phyloP scores from a whole-genome alignment of 2,329 filamentous ascomycete species.

The Cytospora leucostoma region DNA sequence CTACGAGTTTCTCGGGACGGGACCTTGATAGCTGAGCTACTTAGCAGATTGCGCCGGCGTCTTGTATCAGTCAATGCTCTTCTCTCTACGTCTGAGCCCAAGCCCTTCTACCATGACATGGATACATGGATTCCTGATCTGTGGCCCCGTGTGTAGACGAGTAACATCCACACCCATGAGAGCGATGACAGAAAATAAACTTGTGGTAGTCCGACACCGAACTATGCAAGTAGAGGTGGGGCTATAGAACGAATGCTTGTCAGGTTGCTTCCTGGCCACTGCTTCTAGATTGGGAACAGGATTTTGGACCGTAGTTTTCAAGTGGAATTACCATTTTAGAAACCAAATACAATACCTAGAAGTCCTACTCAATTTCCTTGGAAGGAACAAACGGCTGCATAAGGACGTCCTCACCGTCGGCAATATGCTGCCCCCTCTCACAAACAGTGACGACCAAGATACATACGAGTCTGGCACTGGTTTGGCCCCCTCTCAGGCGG shows the following conservation, averaged over 20 bases:
- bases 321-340: no score
- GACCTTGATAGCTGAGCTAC: conserved; percentile 2
- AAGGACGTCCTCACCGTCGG: not conserved
- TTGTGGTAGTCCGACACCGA: no score
- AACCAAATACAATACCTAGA: no score
- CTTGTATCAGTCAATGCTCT: conserved; percentile 23
- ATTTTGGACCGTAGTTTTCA: no score
- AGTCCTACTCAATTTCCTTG: no score
- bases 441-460: conserved; percentile 18
- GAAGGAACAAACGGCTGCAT: not conserved
- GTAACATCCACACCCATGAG: not conserved
- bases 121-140: not conserved
- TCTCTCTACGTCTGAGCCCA: conserved; percentile 2
- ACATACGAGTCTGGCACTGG: not conserved
- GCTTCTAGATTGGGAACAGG: no score
- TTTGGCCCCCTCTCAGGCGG: conserved; percentile 11
- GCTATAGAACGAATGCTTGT: no score
- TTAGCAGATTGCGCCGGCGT: conserved; percentile 24
- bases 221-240: no score
- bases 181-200: no score
- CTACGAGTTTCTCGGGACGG: not conserved
- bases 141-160: not conserved
- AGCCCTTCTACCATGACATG: not conserved
- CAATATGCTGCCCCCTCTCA: not conserved
- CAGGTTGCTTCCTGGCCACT: no score